These are phyloP conservation scores for Thalassia testudinum DNA, from an alignment of 116 monocot species.

Conservation along the genomic window DNA sequence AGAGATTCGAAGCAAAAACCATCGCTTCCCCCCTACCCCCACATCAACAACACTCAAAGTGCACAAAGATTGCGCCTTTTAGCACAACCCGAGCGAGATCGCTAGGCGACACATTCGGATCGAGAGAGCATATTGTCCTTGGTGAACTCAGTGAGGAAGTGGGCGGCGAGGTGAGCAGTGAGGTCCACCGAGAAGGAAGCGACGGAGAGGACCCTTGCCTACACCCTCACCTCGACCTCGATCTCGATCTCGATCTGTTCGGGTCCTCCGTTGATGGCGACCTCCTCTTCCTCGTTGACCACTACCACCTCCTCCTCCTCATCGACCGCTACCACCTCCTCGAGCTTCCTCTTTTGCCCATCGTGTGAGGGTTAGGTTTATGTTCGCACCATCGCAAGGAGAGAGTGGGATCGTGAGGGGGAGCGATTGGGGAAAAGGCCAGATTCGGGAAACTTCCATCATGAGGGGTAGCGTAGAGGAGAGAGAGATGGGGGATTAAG, in stretches of 20 bases:
- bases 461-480: too few relatives aligned
- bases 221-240: slow-evolving; percentile 36
- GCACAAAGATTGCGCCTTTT: not conserved
- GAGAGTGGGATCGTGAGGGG: too few relatives aligned
- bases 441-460: too few relatives aligned
- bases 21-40: too few relatives aligned
- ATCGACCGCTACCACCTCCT: slow-evolving; percentile 10
- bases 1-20: too few relatives aligned
- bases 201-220: slow-evolving; percentile 48
- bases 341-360: slow-evolving; percentile 77
- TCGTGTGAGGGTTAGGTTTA: too few relatives aligned
- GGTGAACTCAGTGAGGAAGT: slow-evolving; percentile 79
- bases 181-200: slow-evolving; percentile 47
- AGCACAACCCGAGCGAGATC: not conserved
- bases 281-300: too few relatives aligned
- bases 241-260: slow-evolving; percentile 14
- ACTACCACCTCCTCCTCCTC: too few relatives aligned
- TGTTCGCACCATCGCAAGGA: too few relatives aligned
- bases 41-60: not conserved
- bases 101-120: too few relatives aligned
- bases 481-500: too few relatives aligned
- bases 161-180: slow-evolving; percentile 61
- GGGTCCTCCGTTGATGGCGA: slow-evolving; percentile 9
- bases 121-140: slow-evolving; percentile 48
- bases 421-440: too few relatives aligned